Percentiles rank a stretch among this genome's conserved stretches.
phyloP scores from a whole-genome alignment of 805 yeast genomes.

The Ogataea methanolica region DNA sequence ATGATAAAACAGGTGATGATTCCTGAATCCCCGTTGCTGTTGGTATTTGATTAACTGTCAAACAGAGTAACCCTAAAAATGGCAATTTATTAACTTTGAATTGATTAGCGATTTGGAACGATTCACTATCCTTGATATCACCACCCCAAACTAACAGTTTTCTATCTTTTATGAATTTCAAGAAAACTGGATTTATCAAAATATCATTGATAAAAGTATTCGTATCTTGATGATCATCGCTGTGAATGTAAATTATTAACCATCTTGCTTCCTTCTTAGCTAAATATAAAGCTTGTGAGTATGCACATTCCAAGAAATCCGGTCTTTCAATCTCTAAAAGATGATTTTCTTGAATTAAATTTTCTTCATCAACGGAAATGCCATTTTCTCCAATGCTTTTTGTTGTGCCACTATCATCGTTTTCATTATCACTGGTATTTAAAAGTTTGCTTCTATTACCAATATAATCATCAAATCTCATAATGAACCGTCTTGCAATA shows the following conservation, averaged over 20 bases:
- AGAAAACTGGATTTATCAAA: conserved; percentile 46
- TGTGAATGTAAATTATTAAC: conserved; percentile 68
- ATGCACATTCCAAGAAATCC: conserved; percentile 65
- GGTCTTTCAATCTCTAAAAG: conserved; percentile 25
- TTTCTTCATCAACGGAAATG: background rate
- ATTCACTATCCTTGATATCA: conserved; percentile 73
- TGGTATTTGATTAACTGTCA: conserved; percentile 52
- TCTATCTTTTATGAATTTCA: conserved; percentile 41
- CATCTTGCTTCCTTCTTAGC: conserved; percentile 70
- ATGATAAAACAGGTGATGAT: conserved; percentile 52
- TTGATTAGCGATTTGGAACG: conserved; percentile 74
- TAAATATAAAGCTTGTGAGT: conserved; percentile 69
- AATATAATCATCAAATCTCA: conserved; percentile 29
- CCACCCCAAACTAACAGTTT: conserved; percentile 84
- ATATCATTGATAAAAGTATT: conserved; percentile 48
- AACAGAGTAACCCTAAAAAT: conserved; percentile 70
- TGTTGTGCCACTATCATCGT: background rate
- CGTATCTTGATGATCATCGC: conserved; percentile 64
- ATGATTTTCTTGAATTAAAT: conserved; percentile 9
- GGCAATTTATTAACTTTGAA: conserved; percentile 73
- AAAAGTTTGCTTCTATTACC: conserved; percentile 13
- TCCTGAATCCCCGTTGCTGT: conserved; percentile 53
- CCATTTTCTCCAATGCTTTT: background rate
- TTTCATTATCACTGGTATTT: too few species aligned
- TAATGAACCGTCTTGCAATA: conserved; percentile 30